Base-by-base conservation (phyloP, 345 rosid species). In the Salix udensis region DNA sequence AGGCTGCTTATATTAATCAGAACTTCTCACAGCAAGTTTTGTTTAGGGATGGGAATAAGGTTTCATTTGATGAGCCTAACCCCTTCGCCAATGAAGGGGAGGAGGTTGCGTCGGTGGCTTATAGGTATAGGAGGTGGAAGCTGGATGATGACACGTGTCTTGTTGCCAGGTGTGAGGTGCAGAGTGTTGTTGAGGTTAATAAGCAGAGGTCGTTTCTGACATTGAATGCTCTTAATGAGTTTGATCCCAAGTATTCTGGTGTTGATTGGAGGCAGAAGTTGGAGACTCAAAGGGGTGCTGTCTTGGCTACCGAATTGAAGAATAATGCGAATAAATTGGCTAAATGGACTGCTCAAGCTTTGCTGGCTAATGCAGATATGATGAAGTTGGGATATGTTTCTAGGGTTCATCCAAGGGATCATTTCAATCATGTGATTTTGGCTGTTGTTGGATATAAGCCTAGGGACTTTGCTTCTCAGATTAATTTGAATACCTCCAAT, bases 221-320 rank as follows among this genome's bases (percentile, higher is more conserved):
- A 18, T 67, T 90, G 86, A 96, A 96, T 83, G 97, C 99, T 1
- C 95, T 96, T 6, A 94, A 94, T 40, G 99, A 96, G 90, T 96
- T 96, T 46, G 98, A 96, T 88, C 79, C 97, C 1, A 96, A 96
- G 55, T 94, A 94, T 75, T 96, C 98, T 4, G 98, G 98, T 73
- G 94, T 96, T 76, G 99, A 96, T 76, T 96, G 96, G 99, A 92
- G 97, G 78, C 98, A 94, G 92, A 96, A 96, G 87, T 77, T 96
- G 75, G 99, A 96, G 84, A 92, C 99, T 15, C 99, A 96, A 76
- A 86, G 99, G 77, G 99, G 99, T 72, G 99, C 97, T 0, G 97
- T 96, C 55, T 87, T 96, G 81, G 99, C 98, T 37, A 94, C 91
- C 26, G 99, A 96, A 79, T 85, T 96, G 85, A 96, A 94, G 88